Evolutionary conservation across 2,329 filamentous ascomycete genomes (phyloP).

Genomic region (Trichoderma harzianum): DNA sequence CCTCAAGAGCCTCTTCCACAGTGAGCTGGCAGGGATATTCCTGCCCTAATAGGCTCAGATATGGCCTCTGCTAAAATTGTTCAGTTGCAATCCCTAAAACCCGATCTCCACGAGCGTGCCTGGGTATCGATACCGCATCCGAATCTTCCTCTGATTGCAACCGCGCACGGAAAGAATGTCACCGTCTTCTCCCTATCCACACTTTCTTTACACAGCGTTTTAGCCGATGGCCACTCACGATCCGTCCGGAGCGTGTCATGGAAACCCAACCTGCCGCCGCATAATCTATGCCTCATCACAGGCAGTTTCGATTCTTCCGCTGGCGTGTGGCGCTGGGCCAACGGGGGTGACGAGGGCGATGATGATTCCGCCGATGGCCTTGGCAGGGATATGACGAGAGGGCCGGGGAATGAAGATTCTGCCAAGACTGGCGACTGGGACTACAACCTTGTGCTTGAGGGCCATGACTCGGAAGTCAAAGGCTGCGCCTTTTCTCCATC

Average conservation of each 20-base stretch:
- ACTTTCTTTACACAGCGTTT: constrained; percentile 72
- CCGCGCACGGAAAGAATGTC: constrained; percentile 80
- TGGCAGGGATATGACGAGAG: constrained; percentile 42
- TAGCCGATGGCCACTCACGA: constrained; percentile 85
- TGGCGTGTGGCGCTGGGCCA: constrained; percentile 69
- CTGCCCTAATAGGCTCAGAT: background rate
- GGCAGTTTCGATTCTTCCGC: constrained; percentile 93
- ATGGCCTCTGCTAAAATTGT: constrained; percentile 31
- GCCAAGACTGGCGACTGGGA: constrained; percentile 68
- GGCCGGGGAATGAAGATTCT: constrained; percentile 11
- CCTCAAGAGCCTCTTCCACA: background rate
- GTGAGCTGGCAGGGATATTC: background rate
- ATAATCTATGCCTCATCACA: constrained; percentile 77
- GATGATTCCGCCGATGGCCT: constrained; percentile 26
- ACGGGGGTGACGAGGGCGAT: constrained; percentile 42
- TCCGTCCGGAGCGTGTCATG: constrained; percentile 83
- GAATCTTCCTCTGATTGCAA: constrained; percentile 81
- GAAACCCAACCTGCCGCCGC: constrained; percentile 67
- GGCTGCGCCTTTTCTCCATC: constrained; percentile 69
- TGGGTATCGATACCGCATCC: constrained; percentile 88
- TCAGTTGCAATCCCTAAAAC: constrained; percentile 50
- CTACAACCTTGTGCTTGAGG: constrained; percentile 87
- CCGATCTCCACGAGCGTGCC: constrained; percentile 65
- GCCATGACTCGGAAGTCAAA: constrained; percentile 93
- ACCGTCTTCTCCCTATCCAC: constrained; percentile 85